Percentiles rank a stretch among this genome's conserved stretches.
phyloP scores from a whole-genome alignment of 1,139 yeast genomes.

The Pichia sp. region DNA sequence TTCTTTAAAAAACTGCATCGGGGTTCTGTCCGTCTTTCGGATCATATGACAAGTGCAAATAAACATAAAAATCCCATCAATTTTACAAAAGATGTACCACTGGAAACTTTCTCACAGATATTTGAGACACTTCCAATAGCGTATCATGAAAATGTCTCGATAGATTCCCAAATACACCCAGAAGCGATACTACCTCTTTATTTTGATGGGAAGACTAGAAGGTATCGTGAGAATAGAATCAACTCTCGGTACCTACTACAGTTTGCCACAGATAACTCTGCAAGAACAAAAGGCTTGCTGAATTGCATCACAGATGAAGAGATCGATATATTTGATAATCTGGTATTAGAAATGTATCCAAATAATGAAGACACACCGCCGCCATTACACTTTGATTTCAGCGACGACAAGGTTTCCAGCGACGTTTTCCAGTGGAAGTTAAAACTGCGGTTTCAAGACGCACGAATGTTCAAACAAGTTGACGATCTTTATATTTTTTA shows the following conservation, averaged over 20 bases:
- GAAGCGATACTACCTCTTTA: slow-evolving; percentile 2
- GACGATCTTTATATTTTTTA: slow-evolving; percentile 8
- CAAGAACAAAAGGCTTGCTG: slow-evolving; percentile 26
- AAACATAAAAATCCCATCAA: too few relatives aligned
- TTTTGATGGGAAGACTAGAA: slow-evolving; percentile 9
- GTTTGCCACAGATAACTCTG: slow-evolving; percentile 39
- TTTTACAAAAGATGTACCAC: slow-evolving; percentile 5
- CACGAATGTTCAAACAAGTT: neutral
- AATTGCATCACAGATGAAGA: slow-evolving; percentile 28
- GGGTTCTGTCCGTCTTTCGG: too few relatives aligned
- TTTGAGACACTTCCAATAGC: slow-evolving; percentile 2
- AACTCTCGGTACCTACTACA: slow-evolving; percentile 37
- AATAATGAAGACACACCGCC: neutral
- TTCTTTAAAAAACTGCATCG: too few relatives aligned
- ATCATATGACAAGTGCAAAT: too few relatives aligned
- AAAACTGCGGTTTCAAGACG: neutral
- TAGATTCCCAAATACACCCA: neutral
- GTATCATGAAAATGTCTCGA: slow-evolving; percentile 3
- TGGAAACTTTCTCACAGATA: slow-evolving; percentile 11
- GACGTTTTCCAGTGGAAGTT: slow-evolving; percentile 3
- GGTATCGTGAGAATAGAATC: slow-evolving; percentile 36
- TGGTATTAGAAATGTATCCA: slow-evolving; percentile 8
- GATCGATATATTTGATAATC: slow-evolving; percentile 23
- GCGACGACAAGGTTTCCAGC: slow-evolving; percentile 3
- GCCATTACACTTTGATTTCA: neutral